Conservation (phyloP, 129 eudicot species). For the Heracleum sosnowskyi region DNA sequence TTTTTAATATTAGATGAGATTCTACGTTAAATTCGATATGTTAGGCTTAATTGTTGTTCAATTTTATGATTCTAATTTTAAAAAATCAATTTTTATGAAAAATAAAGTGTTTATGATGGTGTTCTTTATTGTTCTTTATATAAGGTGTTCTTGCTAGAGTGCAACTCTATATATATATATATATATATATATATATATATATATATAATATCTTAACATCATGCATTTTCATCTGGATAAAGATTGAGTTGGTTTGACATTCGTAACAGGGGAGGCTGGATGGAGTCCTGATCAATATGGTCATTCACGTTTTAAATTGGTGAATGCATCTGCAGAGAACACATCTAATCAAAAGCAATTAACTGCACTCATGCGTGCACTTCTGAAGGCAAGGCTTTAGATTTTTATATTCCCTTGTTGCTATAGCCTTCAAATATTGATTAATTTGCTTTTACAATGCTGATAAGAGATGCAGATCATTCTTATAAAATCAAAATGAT, state of each 20-base stretch:
- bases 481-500: not conserved
- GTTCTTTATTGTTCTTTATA: no score
- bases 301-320: slow-evolving; percentile 60
- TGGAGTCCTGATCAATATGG: slow-evolving; percentile 98
- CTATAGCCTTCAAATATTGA: not conserved
- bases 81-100: no score
- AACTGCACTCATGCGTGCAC: slow-evolving; percentile 83
- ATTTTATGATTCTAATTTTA: no score
- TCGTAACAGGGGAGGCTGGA: slow-evolving; percentile 79
- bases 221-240: not conserved
- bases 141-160: no score
- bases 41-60: no score
- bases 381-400: slow-evolving; percentile 53
- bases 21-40: no score
- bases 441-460: not conserved
- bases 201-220: not conserved
- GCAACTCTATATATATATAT: no score
- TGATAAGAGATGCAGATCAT: not conserved
- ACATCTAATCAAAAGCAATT: slow-evolving; percentile 59
- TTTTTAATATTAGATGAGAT: no score
- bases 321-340: slow-evolving; percentile 54
- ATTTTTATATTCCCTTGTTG: not conserved
- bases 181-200: no score
- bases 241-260: not conserved
- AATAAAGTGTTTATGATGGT: no score